Percentiles rank a stretch among this genome's conserved stretches.
These are phyloP conservation scores for Aspergillus ochraceus DNA, from an alignment of 2,329 filamentous ascomycete species.

Conservation along the genomic window DNA sequence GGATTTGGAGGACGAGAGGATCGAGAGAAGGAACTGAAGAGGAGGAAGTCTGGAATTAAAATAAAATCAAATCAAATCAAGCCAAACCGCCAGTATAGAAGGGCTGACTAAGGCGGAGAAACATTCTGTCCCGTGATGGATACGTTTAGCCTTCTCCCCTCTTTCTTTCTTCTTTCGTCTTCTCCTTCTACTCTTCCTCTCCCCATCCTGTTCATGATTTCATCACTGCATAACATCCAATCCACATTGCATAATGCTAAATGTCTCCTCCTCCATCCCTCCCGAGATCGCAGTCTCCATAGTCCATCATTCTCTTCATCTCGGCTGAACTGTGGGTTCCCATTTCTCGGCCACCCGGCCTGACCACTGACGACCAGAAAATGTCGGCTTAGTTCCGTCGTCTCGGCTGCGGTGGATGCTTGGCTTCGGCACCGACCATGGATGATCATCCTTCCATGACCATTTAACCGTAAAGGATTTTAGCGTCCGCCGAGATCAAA, in stretches of 20 bases:
- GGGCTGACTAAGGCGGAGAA: constrained; percentile 13
- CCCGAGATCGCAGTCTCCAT: background rate
- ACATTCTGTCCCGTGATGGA: constrained; percentile 6
- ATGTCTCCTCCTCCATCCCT: background rate
- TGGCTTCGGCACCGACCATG: background rate
- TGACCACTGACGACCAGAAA: background rate
- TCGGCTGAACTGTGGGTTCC: background rate
- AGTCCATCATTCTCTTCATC: background rate
- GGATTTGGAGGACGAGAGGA: background rate
- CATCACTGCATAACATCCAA: background rate
- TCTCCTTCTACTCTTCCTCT: constrained; percentile 9
- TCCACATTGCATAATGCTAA: background rate
- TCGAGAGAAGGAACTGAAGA: background rate
- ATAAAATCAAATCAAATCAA: background rate
- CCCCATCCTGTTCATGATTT: background rate
- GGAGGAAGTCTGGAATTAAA: background rate
- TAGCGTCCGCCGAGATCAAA: background rate
- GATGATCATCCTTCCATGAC: background rate
- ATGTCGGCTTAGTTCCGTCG: background rate
- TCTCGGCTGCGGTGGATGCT: background rate
- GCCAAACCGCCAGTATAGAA: background rate
- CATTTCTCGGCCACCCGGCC: background rate
- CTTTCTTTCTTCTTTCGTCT: constrained; percentile 2
- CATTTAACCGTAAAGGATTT: background rate
- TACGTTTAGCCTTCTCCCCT: background rate